These are phyloP conservation scores for Rubia yunnanensis DNA, from an alignment of 257 asterid species.

Conservation along the genomic window DNA sequence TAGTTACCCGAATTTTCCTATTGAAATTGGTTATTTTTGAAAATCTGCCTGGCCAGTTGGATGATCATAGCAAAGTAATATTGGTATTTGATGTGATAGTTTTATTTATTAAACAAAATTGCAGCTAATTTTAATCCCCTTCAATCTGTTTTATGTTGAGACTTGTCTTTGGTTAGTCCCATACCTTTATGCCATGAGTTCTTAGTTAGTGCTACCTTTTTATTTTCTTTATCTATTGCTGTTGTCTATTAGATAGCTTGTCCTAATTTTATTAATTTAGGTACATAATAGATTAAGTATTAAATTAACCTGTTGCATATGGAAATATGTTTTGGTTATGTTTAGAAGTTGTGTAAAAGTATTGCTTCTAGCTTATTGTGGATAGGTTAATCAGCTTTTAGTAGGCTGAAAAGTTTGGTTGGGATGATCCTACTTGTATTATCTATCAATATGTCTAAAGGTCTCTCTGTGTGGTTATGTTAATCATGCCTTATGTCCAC, in stretches of 20 bases:
- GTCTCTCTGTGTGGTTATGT: not conserved
- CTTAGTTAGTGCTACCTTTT: not conserved
- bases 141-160: not conserved
- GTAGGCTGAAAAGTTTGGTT: not conserved
- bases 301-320: not conserved
- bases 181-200: not conserved
- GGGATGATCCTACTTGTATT: not conserved
- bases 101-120: not conserved
- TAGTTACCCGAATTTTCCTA: too few relatives aligned
- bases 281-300: not conserved
- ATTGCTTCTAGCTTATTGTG: not conserved
- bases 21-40: not conserved
- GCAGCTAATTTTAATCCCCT: not conserved
- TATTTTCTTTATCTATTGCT: not conserved
- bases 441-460: not conserved
- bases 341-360: not conserved
- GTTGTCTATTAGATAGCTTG: not conserved
- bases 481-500: not conserved
- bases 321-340: not conserved
- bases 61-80: not conserved
- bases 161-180: not conserved
- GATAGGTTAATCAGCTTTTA: not conserved
- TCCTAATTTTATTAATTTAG: not conserved
- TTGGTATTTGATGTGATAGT: not conserved
- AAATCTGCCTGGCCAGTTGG: not conserved